Base-by-base conservation (phyloP, 179 eudicot species). In the Beta corolliflora region DNA sequence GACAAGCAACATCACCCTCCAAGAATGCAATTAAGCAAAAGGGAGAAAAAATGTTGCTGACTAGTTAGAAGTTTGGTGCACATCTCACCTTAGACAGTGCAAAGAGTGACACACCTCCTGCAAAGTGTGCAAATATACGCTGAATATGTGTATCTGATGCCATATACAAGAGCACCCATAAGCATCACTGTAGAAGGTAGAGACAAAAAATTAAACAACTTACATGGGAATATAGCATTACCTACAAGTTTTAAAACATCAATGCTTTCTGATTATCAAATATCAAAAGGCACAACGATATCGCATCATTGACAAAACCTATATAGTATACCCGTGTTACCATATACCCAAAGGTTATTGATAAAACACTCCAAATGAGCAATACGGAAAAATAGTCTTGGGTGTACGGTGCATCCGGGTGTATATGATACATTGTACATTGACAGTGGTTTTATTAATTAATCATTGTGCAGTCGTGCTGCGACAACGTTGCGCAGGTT, bases 41-140 rank as follows among this genome's bases (percentile, higher is more conserved):
- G 36, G 29, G 29, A 29, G 36, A 63, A 44, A 9, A n/a, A 5
- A 11, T 46, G 11, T 56, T 45, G 53, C 45, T 21, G 69, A 60
- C 10, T 72, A 23, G 66, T 44, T 25, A 54, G 65, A 70, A 29
- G 31, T 56, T 65, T 52, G 56, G 46, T 44, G 55, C 18, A 13
- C 19, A 45, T 77, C 85, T 83, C 79, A 92, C 99, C 98, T 96
- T 94, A 21, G 90, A 85, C 61, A 96, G 96, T 75, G 99, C 99
- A 91, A 96, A 96, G 65, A 84, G 31, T 21, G 99, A 96, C 77
- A 96, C 99, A 50, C 99, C 99, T 60, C 98, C 99, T 58, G 98
- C 99, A 76, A 96, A n/a, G n/a, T 29, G 92, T 86, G 80, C 99
- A 96, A 44, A 96, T 10, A 85, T 96, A 96, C 87, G 94, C 99